Conservation (phyloP, 345 rosid genomes). For the Mallotus nudiflorus region DNA sequence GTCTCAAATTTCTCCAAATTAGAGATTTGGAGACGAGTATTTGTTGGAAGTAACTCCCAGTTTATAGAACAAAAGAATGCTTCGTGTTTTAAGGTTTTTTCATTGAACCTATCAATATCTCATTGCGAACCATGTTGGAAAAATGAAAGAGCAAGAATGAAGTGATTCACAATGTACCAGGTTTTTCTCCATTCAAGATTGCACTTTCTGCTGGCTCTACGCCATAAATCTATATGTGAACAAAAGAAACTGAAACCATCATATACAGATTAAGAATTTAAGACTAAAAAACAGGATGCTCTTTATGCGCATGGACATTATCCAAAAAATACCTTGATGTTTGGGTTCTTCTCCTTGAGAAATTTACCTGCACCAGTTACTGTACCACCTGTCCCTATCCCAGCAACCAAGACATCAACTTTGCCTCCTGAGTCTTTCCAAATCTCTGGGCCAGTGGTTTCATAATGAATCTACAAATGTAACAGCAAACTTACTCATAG, state of each 20-base stretch:
- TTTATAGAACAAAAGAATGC: no score
- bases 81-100: neutral
- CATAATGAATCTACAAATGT: conserved; percentile 21
- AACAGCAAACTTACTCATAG: neutral
- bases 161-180: conserved; percentile 4
- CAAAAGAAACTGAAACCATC: neutral
- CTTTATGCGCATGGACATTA: neutral
- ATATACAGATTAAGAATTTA: neutral
- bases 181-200: conserved; percentile 29
- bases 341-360: conserved; percentile 27
- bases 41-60: no score
- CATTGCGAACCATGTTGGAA: no score
- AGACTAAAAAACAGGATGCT: neutral
- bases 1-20: no score
- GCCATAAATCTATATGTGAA: conserved; percentile 66
- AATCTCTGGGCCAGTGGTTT: conserved; percentile 36
- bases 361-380: conserved; percentile 31
- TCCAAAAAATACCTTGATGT: conserved; percentile 17
- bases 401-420: conserved; percentile 25
- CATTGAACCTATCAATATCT: no score
- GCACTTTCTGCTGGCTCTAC: conserved; percentile 53
- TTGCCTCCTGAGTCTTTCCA: conserved; percentile 28
- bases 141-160: no score
- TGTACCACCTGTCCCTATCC: conserved; percentile 33
- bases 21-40: no score